Evolutionary conservation across 2,329 filamentous ascomycete species (phyloP).

Genomic region (Beauveria sp.): DNA sequence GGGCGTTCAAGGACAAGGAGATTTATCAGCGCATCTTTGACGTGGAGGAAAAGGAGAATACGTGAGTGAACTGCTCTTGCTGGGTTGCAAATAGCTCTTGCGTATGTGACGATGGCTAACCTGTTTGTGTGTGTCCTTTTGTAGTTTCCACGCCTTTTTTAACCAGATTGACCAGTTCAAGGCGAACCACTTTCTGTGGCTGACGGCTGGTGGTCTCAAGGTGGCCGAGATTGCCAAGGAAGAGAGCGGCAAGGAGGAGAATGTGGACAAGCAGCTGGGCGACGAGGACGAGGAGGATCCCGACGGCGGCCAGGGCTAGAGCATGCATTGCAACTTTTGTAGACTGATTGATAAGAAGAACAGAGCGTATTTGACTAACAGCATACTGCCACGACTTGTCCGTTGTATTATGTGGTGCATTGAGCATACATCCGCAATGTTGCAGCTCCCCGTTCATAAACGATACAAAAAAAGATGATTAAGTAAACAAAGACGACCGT

Average conservation of each 20-base stretch:
- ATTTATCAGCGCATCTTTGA: conserved; percentile 91
- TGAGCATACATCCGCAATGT: too few relatives aligned
- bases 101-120: not conserved
- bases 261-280: conserved; percentile 39
- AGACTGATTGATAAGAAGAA: not conserved
- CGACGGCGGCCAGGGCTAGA: conserved; percentile 37
- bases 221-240: conserved; percentile 40
- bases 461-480: not conserved
- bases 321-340: not conserved
- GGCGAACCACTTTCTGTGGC: conserved; percentile 65
- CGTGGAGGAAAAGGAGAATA: conserved; percentile 79
- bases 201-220: conserved; percentile 60
- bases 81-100: not conserved
- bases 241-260: conserved; percentile 32
- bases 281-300: conserved; percentile 46
- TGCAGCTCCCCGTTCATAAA: too few relatives aligned
- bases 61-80: conserved; percentile 48
- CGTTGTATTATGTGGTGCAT: too few relatives aligned
- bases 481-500: not conserved
- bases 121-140: not conserved
- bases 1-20: conserved; percentile 82
- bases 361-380: not conserved
- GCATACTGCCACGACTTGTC: not conserved
- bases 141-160: conserved; percentile 69
- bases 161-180: conserved; percentile 71